Base-by-base conservation (phyloP, 2,329 filamentous ascomycete species). In the Penicillium sp. region DNA sequence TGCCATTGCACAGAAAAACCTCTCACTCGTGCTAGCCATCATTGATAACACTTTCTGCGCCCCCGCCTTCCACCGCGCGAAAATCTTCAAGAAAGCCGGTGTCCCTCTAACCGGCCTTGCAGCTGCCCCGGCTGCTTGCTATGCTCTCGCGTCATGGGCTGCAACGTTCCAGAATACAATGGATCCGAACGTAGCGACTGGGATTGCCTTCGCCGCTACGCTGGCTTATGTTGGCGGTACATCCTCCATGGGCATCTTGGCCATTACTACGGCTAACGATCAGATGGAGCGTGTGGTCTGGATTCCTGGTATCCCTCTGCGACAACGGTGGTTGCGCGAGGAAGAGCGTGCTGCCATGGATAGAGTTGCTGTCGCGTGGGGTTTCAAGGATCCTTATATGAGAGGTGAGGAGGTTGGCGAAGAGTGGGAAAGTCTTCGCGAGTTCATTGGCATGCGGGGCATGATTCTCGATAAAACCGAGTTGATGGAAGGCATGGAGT, bases 231-330 rank as follows among this genome's bases (percentile, higher is more conserved):
- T 95, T 40, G 83, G 85, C 20, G 90, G 91, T 61, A 92, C 92
- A 5, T 87, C 85, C 4, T 90, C 88, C 10, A 84, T 97, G 51
- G 94, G 93, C 3, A 77, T 94, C 40, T 85, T 97, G 37, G 91
- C 93, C 9, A 79, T 95, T 57, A 87, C 90, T 26, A 97, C 93
- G 34, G 82, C 88, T 58, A 97, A 97, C 74, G 92, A 97, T 72
- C 92, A 97, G 74, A 96, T 97, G 90, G 87, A 89, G 67, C 85
- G 94, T 20, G 91, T 97, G 5, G 92, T 90, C 2, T 99, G 94
- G 94, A 82, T 88, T 9, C 85, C 85, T 0, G 94, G 94, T 11
- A 88, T 90, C 34, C 88, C 90, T 22, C 77, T 97, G 61, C 83
- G 89, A 59, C 83, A 90, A 67, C 84, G 94, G 14, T 97, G 92